Base-by-base conservation (phyloP, 2,329 filamentous ascomycete genomes). In the Aaosphaeria pasadenensis region DNA sequence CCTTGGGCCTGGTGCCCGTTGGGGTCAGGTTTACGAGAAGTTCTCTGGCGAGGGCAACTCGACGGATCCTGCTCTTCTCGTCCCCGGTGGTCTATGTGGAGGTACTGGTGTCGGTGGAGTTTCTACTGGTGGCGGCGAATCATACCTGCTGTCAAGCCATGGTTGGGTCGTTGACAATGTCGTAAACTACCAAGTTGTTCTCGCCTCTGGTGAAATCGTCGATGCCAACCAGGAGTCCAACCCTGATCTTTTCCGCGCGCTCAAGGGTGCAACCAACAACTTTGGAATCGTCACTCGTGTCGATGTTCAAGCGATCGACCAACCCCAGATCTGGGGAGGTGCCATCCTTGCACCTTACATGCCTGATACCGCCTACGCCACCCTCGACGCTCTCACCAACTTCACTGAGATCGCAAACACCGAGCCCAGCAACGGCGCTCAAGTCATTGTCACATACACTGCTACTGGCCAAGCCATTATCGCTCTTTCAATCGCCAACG, bases 1-100 rank as follows among this genome's bases (percentile, higher is more conserved):
- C 6, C 53, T 67, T 24, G 64, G 63, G 4, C 54, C 64, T 9
- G 65, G 65, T 2, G 53, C 56, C 6, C 50, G 55, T 39, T 68
- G 63, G 64, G 55, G 57, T 7, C 53, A 66, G 43, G 64, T 66
- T 2, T 68, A 54, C 36, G 52, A 53, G 9, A 9, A 36, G 7
- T 9, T n/a, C 33, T 9, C 7, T 9, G 33, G 9, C 4, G 9
- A 36, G 33, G 33, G 33, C 33, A 9, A n/a, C 33, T 36, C n/a
- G 33, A 24, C 17, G 2, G 17, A 24, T 24, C 17, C 17, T 24
- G 17, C 17, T 24, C 17, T 24, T 24, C 17, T 24, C 17, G 17
- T 24, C 3, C 33, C 33, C n/a, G 33, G 7, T 36, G 33, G 33
- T 36, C 9, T 9, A n/a, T 9, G 33, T 9, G 33, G 7, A n/a